A percentile compares a stretch with the other conserved stretches of the same genome.
Evolutionary conservation across 805 yeast species (phyloP).

Genomic region (Kazachstania viticola): DNA sequence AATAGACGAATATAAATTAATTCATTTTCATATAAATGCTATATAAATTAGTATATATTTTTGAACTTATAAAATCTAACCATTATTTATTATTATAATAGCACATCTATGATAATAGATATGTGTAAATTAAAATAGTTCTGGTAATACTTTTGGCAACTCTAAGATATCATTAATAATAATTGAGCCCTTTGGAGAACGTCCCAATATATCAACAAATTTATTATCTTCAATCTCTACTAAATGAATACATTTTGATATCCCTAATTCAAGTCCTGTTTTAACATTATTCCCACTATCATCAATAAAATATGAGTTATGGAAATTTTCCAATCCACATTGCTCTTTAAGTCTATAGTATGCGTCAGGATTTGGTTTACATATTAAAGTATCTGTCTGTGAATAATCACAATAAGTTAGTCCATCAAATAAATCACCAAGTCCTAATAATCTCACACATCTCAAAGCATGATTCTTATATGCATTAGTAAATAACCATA

Average conservation of each 20-base stretch:
- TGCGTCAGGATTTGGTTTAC: constrained; percentile 78
- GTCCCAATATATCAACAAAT: constrained; percentile 19
- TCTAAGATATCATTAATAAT: constrained; percentile 50
- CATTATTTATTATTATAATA: neutral
- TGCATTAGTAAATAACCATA: constrained; percentile 94
- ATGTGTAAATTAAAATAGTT: constrained; percentile 28
- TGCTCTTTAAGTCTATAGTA: constrained; percentile 54
- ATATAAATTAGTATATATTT: neutral
- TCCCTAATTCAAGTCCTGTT: constrained; percentile 62
- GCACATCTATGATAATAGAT: neutral
- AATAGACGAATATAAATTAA: constrained; percentile 1
- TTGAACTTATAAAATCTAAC: no score
- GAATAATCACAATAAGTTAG: constrained; percentile 82
- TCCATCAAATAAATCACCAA: constrained; percentile 93
- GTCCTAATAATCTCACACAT: constrained; percentile 65
- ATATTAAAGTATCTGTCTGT: constrained; percentile 50
- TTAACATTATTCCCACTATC: constrained; percentile 72
- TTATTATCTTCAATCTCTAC: constrained; percentile 55
- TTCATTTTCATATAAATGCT: neutral
- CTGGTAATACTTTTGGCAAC: constrained; percentile 33
- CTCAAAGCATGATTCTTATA: constrained; percentile 82
- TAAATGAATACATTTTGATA: constrained; percentile 61
- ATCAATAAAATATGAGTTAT: constrained; percentile 65
- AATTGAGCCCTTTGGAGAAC: constrained; percentile 34
- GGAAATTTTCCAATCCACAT: constrained; percentile 34